Base-by-base conservation (phyloP, 1,284 basidiomycete genomes). In the Puccinia horiana region DNA sequence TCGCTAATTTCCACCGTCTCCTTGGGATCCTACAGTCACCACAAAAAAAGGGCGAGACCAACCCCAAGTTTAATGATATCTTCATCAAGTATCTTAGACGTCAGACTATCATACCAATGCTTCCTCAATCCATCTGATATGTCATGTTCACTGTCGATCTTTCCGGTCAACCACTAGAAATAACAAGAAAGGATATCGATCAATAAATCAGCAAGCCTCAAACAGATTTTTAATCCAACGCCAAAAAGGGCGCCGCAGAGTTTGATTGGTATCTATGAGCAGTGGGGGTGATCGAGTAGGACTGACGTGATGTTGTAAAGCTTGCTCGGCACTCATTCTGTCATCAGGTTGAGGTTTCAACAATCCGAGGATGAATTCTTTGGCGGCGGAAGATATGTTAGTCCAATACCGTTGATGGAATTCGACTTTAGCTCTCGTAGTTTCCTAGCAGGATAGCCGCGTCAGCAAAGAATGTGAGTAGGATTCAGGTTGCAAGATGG, bases 291-390 rank as follows among this genome's bases (percentile, higher is more conserved):
- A 58, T 8, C 52, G 76, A 52, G 12, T 20, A 26, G 63, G 44
- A 54, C 73, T 2, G 14, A 90, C 89, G 2, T 90, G 89, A 86
- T 94, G 90, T 29, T 88, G 84, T n/a, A 92, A 87, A 0, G 94
- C 95, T 84, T 94, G 88, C 2, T 89, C 89, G 0, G 94, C 94
- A 0, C 93, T 93, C 1, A 92, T 91, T 37, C 96, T 90, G 83
- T 90, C 87, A 0, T 88, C 85, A 0, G 95, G 93, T 84, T 96
- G 91, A 0, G 93, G 90, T 70, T 91, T 90, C 11, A 98, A 89
- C 40, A 97, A 88, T 0, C 88, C 86, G 84, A 89, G 90, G 86
- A 98, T 93, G 86, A 98, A 98, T 73, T 91, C 89, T 86, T 96
- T 96, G 12, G 94, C 95, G 23, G 58, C 47, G 0, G 11, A 3